Evolutionary conservation across 139 green algal species (phyloP).

Genomic region (Coccomyxa sp.): DNA sequence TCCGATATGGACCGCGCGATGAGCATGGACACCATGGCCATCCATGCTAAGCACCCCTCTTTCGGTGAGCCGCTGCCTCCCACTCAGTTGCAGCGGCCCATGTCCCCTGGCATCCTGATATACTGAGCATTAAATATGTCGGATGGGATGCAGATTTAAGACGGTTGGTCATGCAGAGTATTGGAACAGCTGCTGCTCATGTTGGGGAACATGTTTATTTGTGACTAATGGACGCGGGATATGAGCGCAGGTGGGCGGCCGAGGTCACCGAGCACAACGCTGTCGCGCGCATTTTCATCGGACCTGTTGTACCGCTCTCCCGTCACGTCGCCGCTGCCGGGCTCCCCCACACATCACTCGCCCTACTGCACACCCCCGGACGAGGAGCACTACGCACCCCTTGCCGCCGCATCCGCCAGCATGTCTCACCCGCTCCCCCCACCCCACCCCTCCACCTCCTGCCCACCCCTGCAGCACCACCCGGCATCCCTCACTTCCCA

Average conservation of each 20-base stretch:
- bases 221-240: too few relatives aligned
- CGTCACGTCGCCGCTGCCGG: neutral
- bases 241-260: neutral
- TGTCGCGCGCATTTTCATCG: neutral
- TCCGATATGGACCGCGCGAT: neutral
- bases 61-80: too few relatives aligned
- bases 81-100: too few relatives aligned
- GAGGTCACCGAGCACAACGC: slow-evolving; percentile 1
- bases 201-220: neutral
- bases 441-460: neutral
- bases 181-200: neutral
- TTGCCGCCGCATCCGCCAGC: neutral
- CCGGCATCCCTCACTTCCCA: neutral
- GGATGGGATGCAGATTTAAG: too few relatives aligned
- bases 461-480: neutral
- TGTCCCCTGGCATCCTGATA: too few relatives aligned
- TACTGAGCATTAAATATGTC: too few relatives aligned
- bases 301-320: slow-evolving; percentile 3
- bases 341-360: neutral
- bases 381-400: neutral
- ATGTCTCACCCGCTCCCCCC: neutral
- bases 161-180: too few relatives aligned
- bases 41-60: too few relatives aligned
- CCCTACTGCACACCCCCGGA: neutral
- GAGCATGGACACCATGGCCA: neutral